phyloP scores from a whole-genome alignment of 768 basidiomycete genomes.

The Rubroboletus pulcherrimus region DNA sequence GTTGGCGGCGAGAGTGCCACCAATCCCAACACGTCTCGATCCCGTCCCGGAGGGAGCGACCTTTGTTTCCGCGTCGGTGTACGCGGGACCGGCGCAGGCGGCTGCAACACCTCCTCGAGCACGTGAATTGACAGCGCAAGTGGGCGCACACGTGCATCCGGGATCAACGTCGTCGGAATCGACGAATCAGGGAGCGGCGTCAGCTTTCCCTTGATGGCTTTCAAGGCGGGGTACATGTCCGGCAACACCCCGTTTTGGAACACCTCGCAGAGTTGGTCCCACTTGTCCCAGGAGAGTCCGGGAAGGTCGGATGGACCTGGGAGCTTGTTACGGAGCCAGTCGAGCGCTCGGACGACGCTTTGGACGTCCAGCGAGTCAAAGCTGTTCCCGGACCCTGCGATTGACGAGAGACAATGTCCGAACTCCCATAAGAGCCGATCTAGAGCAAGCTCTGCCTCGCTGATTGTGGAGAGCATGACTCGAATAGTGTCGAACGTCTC shows the following conservation, averaged over 20 bases:
- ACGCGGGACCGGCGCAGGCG: slow-evolving; percentile 38
- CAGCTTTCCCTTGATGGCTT: slow-evolving; percentile 32
- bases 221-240: slow-evolving; percentile 29
- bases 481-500: slow-evolving; percentile 26
- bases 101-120: slow-evolving; percentile 47
- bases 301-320: slow-evolving; percentile 44
- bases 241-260: slow-evolving; percentile 28
- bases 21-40: slow-evolving; percentile 42
- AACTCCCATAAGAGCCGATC: slow-evolving; percentile 34
- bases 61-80: slow-evolving; percentile 48
- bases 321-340: slow-evolving; percentile 51
- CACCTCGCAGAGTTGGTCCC: slow-evolving; percentile 44
- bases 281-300: slow-evolving; percentile 45
- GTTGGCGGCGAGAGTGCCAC: slow-evolving; percentile 68
- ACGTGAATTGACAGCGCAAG: slow-evolving; percentile 45
- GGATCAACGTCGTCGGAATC: slow-evolving; percentile 30
- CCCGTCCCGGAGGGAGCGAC: slow-evolving; percentile 24
- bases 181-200: slow-evolving; percentile 25
- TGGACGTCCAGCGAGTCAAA: slow-evolving; percentile 33
- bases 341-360: slow-evolving; percentile 44
- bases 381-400: slow-evolving; percentile 26
- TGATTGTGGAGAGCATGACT: slow-evolving; percentile 24
- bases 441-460: slow-evolving; percentile 21
- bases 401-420: slow-evolving; percentile 33
- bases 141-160: slow-evolving; percentile 24